Percentiles rank a stretch among this genome's conserved stretches.
Evolutionary conservation across 805 yeast species (phyloP).

Genomic region (Pichia cabralensis): DNA sequence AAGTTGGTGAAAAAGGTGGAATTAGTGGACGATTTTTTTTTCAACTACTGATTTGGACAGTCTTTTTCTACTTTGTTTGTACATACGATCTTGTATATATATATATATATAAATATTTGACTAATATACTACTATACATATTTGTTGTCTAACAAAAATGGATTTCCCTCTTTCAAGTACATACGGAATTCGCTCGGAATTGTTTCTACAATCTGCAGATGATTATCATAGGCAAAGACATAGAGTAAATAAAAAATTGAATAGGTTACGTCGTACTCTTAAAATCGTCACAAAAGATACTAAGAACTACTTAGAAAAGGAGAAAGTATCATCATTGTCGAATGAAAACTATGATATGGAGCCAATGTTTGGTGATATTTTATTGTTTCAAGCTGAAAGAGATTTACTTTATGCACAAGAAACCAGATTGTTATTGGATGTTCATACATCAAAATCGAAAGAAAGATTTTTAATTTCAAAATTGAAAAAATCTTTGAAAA

Average conservation of each 20-base stretch:
- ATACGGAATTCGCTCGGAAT: constrained; percentile 48
- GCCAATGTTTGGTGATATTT: constrained; percentile 42
- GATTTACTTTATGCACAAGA: constrained; percentile 63
- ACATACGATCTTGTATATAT: too few species aligned
- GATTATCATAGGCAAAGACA: constrained; percentile 66
- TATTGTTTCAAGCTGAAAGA: constrained; percentile 68
- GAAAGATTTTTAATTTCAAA: constrained; percentile 52
- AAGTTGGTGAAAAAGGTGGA: background rate
- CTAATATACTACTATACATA: too few species aligned
- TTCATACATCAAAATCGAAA: constrained; percentile 36
- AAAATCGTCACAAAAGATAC: constrained; percentile 58
- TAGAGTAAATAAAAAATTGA: constrained; percentile 48
- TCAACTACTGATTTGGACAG: too few species aligned
- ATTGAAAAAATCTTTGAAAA: constrained; percentile 50
- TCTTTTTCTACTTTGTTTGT: too few species aligned
- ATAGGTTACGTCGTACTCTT: constrained; percentile 55
- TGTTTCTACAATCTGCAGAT: constrained; percentile 52
- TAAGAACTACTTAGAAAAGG: constrained; percentile 43
- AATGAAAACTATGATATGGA: constrained; percentile 42
- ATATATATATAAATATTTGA: background rate
- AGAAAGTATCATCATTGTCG: constrained; percentile 36
- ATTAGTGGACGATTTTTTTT: constrained; percentile 2
- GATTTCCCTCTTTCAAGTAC: constrained; percentile 38
- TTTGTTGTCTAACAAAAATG: too few species aligned
- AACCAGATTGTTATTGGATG: constrained; percentile 43